These are phyloP conservation scores for Solidago caesia DNA, from an alignment of 129 eudicot species.

Conservation along the genomic window DNA sequence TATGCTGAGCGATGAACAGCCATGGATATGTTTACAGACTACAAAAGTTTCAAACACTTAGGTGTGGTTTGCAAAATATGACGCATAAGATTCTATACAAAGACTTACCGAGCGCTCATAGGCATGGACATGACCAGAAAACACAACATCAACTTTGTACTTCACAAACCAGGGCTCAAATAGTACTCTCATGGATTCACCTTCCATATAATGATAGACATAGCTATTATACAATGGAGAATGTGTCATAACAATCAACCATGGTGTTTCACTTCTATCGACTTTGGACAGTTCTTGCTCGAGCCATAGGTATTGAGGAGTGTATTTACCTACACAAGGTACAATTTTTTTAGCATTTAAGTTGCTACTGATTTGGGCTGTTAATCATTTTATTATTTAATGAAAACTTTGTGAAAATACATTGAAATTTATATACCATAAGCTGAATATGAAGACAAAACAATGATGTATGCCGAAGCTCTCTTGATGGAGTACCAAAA, in stretches of 20 bases:
- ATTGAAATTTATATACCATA: constrained; percentile 32
- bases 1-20: not conserved
- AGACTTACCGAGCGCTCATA: constrained; percentile 62
- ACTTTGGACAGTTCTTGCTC: constrained; percentile 49
- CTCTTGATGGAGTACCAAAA: constrained; percentile 71
- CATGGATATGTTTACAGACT: not conserved
- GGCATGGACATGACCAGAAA: constrained; percentile 76
- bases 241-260: constrained; percentile 66
- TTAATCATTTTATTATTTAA: not conserved
- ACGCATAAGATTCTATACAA: not conserved
- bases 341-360: not conserved
- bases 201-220: constrained; percentile 67
- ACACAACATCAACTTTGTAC: constrained; percentile 61
- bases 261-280: constrained; percentile 59
- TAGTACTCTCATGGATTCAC: constrained; percentile 62
- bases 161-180: constrained; percentile 60
- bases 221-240: constrained; percentile 67
- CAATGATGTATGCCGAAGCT: constrained; percentile 66
- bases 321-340: constrained; percentile 44
- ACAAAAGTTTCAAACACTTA: not conserved
- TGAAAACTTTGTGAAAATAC: not conserved
- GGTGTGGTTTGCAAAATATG: not conserved
- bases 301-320: constrained; percentile 58
- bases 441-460: constrained; percentile 60
- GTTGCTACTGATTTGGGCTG: not conserved